A percentile compares a stretch with the other conserved stretches of the same genome.
These are phyloP conservation scores for Sphaerulina vaccinii DNA, from an alignment of 2,329 filamentous ascomycete species.

Conservation along the genomic window DNA sequence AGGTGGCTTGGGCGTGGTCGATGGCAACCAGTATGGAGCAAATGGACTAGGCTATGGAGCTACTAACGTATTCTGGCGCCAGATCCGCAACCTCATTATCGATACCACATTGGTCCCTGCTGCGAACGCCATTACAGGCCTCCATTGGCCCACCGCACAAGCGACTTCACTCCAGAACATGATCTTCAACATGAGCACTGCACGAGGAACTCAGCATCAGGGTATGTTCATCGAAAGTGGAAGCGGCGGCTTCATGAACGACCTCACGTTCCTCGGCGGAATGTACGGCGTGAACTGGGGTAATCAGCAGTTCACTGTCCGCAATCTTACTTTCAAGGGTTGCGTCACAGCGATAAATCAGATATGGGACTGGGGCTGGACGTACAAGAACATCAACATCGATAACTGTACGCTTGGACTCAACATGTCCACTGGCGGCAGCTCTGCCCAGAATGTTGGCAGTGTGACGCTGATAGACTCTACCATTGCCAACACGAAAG, in stretches of 20 bases:
- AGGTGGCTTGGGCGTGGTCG: conserved; percentile 56
- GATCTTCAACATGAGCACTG: conserved; percentile 46
- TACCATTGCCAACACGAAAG: conserved; percentile 49
- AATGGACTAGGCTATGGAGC: conserved; percentile 42
- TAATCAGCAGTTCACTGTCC: conserved; percentile 54
- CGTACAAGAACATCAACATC: conserved; percentile 44
- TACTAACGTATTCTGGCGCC: conserved; percentile 64
- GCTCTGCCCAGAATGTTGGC: conserved; percentile 49
- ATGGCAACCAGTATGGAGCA: conserved; percentile 54
- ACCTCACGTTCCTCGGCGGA: conserved; percentile 48
- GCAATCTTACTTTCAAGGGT: conserved; percentile 55
- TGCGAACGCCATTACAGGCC: conserved; percentile 42
- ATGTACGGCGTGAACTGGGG: conserved; percentile 43
- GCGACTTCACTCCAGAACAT: conserved; percentile 48
- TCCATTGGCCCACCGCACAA: conserved; percentile 50
- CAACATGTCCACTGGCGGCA: conserved; percentile 48
- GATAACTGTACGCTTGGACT: conserved; percentile 55
- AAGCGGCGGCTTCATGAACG: conserved; percentile 49
- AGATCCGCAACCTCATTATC: conserved; percentile 64
- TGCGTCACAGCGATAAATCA: conserved; percentile 56
- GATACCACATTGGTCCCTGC: conserved; percentile 56
- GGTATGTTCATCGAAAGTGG: conserved; percentile 47
- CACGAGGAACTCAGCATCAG: conserved; percentile 48
- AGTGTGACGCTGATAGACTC: conserved; percentile 60
- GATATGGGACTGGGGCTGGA: conserved; percentile 62